These are phyloP conservation scores for Leishmania martiniquensis DNA, from an alignment of 208 protist species.

Conservation along the genomic window DNA sequence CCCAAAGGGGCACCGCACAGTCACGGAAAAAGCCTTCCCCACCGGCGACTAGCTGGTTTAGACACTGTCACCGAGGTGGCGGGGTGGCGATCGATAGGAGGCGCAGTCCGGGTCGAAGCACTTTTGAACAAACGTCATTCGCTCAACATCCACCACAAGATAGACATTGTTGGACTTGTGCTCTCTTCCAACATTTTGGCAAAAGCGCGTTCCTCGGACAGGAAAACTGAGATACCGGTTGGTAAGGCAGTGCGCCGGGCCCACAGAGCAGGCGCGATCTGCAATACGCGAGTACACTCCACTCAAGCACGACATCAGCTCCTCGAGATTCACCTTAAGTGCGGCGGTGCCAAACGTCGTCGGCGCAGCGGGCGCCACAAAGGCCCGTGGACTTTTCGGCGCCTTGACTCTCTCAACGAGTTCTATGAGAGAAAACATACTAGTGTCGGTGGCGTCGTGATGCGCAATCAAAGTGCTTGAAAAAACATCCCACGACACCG, in stretches of 20 bases:
- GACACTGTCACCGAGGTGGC: neutral
- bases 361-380: neutral
- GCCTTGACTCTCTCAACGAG: neutral
- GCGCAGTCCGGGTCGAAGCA: constrained; percentile 88
- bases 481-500: neutral
- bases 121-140: constrained; percentile 64
- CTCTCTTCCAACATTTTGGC: constrained; percentile 65
- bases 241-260: constrained; percentile 14
- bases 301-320: constrained; percentile 23
- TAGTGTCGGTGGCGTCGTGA: neutral
- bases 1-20: neutral
- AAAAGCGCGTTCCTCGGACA: constrained; percentile 71
- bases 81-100: constrained; percentile 37
- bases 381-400: neutral
- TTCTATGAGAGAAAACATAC: neutral
- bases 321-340: neutral
- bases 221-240: constrained; percentile 47
- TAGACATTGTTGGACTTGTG: constrained; percentile 87
- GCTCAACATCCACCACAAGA: constrained; percentile 54
- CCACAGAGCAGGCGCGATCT: constrained; percentile 35
- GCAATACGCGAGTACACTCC: constrained; percentile 30
- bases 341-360: no score
- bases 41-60: neutral
- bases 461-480: constrained; percentile 6
- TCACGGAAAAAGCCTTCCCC: neutral